Percentiles rank a stretch among this genome's conserved stretches.
Evolutionary conservation across 257 asterid species (phyloP).

Genomic region (Petunia axillaris): DNA sequence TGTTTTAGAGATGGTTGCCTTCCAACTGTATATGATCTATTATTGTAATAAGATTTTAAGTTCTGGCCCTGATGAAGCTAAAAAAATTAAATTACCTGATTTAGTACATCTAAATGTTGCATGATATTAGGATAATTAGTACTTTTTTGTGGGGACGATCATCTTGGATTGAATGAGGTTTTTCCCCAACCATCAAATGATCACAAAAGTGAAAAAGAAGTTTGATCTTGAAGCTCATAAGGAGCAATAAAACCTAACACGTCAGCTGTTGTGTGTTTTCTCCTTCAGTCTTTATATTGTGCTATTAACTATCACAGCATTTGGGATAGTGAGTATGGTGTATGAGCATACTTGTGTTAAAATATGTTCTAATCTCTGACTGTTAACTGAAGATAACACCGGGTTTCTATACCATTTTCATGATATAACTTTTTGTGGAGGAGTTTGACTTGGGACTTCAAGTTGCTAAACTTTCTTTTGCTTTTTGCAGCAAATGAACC

Average conservation of each 20-base stretch:
- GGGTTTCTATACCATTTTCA: neutral
- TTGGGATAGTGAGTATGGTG: neutral
- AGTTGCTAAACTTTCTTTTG: neutral
- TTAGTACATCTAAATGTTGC: neutral
- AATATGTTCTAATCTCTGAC: conserved; percentile 9
- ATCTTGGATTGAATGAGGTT: neutral
- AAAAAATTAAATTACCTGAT: neutral
- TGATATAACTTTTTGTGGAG: neutral
- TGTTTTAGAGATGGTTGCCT: conserved; percentile 21
- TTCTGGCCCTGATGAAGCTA: neutral
- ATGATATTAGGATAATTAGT: neutral
- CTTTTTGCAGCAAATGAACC: neutral
- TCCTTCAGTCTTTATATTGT: neutral
- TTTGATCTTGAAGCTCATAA: conserved; percentile 1
- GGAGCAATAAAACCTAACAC: neutral
- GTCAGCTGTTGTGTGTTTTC: neutral
- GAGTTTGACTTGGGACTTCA: neutral
- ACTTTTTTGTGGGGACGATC: neutral
- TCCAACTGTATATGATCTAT: neutral
- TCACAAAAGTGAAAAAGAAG: conserved; percentile 14
- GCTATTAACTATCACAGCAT: neutral
- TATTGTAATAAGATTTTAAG: neutral
- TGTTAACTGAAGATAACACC: neutral
- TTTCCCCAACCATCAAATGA: neutral
- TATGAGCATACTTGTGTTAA: neutral